A percentile compares a stretch with the other conserved stretches of the same genome.
phyloP scores from a whole-genome alignment of 179 eudicot species.

The Beta lomatogona region DNA sequence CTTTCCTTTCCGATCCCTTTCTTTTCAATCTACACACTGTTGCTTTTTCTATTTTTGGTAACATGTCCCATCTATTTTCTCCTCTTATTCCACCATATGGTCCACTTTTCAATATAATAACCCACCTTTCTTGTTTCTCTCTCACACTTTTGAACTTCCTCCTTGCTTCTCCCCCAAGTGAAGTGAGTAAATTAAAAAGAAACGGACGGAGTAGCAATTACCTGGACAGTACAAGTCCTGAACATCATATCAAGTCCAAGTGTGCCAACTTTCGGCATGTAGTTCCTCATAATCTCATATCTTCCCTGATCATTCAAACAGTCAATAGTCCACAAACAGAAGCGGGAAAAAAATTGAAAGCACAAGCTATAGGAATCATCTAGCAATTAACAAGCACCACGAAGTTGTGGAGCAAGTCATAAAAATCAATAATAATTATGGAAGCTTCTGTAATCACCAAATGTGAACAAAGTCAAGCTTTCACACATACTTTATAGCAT shows the following conservation, averaged over 20 bases:
- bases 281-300: slow-evolving; percentile 91
- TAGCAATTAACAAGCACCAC: background rate
- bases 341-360: background rate
- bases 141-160: no score
- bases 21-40: no score
- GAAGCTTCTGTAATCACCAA: background rate
- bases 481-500: background rate
- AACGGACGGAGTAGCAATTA: slow-evolving; percentile 20
- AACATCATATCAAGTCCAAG: slow-evolving; percentile 99
- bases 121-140: no score
- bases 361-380: background rate
- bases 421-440: background rate
- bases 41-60: no score
- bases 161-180: no score
- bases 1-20: no score
- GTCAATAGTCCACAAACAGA: slow-evolving; percentile 14
- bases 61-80: no score
- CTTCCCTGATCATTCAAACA: slow-evolving; percentile 67
- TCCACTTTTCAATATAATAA: no score
- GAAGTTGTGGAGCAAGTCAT: background rate
- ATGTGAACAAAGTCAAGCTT: background rate
- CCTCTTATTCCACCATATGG: no score
- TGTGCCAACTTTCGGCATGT: slow-evolving; percentile 98
- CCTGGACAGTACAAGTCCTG: slow-evolving; percentile 99
- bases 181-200: no score